Evolutionary conservation across 2,329 filamentous ascomycete genomes (phyloP).

Genomic region (Calonectria multiphialidica): DNA sequence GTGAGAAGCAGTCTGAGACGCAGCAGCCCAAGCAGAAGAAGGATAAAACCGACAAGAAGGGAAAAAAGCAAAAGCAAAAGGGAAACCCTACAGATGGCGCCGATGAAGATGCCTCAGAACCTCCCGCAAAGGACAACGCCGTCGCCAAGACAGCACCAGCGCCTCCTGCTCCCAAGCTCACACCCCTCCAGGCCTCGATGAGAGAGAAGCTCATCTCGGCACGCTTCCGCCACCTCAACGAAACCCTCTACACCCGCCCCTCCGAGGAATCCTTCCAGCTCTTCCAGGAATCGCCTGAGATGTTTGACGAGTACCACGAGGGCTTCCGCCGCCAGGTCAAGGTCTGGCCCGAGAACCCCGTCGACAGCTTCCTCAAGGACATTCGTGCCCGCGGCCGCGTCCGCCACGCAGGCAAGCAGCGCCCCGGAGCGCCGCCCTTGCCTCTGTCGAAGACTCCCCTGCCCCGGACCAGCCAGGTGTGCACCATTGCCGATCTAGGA

Average conservation of each 20-base stretch:
- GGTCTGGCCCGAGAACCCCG: constrained; percentile 96
- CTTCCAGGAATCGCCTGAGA: constrained; percentile 87
- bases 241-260: constrained; percentile 93
- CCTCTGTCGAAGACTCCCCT: constrained; percentile 61
- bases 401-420: constrained; percentile 47
- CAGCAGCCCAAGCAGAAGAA: constrained; percentile 47
- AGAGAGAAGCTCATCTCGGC: constrained; percentile 93
- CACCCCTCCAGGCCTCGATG: constrained; percentile 94
- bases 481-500: constrained; percentile 89
- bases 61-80: constrained; percentile 33
- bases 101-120: constrained; percentile 27
- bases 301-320: constrained; percentile 96
- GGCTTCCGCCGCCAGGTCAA: constrained; percentile 96
- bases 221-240: constrained; percentile 96
- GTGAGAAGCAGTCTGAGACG: constrained; percentile 29
- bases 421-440: constrained; percentile 43
- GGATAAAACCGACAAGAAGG: constrained; percentile 54
- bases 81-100: constrained; percentile 32
- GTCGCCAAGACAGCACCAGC: constrained; percentile 36
- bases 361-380: constrained; percentile 84
- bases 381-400: constrained; percentile 77
- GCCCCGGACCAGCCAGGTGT: constrained; percentile 78
- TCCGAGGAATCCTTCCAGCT: constrained; percentile 86
- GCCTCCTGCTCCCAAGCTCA: constrained; percentile 73
- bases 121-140: constrained; percentile 34